Conservation (phyloP, 495 filamentous ascomycete genomes). For the Thermochaetoides thermophila region DNA sequence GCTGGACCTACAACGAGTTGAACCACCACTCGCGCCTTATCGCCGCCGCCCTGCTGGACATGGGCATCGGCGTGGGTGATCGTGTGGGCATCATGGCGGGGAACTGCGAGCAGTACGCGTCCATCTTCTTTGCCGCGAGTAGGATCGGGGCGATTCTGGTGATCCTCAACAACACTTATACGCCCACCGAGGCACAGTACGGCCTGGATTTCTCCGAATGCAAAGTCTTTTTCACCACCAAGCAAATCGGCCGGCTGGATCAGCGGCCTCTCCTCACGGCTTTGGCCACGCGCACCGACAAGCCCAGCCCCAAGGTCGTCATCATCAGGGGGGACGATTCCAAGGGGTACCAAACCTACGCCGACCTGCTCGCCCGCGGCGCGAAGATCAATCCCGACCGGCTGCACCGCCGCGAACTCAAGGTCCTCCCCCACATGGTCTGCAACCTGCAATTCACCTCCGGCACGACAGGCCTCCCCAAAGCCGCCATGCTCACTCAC, state of each 20-base stretch:
- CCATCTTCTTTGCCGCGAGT: slow-evolving; percentile 52
- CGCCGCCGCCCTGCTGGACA: slow-evolving; percentile 41
- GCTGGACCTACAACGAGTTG: slow-evolving; percentile 52
- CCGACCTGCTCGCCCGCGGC: slow-evolving; percentile 32
- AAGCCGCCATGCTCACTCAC: slow-evolving; percentile 63
- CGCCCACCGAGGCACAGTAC: slow-evolving; percentile 44
- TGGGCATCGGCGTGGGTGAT: slow-evolving; percentile 48
- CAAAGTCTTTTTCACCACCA: slow-evolving; percentile 48
- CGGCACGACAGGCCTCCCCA: slow-evolving; percentile 55
- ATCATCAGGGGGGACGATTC: slow-evolving; percentile 41
- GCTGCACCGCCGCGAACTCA: slow-evolving; percentile 22
- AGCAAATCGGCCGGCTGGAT: slow-evolving; percentile 42
- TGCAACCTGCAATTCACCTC: slow-evolving; percentile 60
- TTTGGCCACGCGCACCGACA: slow-evolving; percentile 30
- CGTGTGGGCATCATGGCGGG: slow-evolving; percentile 56
- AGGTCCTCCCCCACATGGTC: slow-evolving; percentile 44
- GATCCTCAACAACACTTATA: slow-evolving; percentile 60
- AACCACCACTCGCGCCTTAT: slow-evolving; percentile 44
- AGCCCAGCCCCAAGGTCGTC: slow-evolving; percentile 26
- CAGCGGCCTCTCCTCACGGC: slow-evolving; percentile 38
- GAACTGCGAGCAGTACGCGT: slow-evolving; percentile 56
- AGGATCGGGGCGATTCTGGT: slow-evolving; percentile 53
- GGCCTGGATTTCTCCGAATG: slow-evolving; percentile 47
- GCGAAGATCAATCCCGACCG: slow-evolving; percentile 21
- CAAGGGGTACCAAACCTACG: slow-evolving; percentile 36